Conservation (phyloP, 106 monocot genomes). For the Allium cepa region DNA sequence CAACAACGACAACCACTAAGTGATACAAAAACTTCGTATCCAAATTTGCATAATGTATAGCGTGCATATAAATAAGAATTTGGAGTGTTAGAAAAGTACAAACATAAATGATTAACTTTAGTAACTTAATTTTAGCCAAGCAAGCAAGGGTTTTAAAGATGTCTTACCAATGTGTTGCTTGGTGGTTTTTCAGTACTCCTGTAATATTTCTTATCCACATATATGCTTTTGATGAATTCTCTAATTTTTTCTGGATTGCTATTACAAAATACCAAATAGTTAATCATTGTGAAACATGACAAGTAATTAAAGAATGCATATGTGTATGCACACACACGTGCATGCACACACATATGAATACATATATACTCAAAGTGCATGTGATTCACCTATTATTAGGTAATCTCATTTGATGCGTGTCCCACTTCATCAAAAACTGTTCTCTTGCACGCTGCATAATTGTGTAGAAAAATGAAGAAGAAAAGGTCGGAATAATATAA, state of each 20-base stretch:
- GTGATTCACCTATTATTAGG: slow-evolving; percentile 55
- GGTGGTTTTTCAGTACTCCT: slow-evolving; percentile 74
- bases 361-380: no score
- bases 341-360: no score
- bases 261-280: slow-evolving; percentile 14
- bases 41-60: no score
- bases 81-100: not conserved
- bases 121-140: not conserved
- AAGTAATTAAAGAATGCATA: not conserved
- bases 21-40: no score
- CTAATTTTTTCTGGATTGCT: slow-evolving; percentile 81
- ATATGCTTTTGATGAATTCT: slow-evolving; percentile 90
- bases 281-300: not conserved
- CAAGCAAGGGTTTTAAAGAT: not conserved
- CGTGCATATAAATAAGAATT: not conserved
- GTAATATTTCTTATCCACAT: slow-evolving; percentile 86
- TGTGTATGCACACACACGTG: not conserved
- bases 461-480: not conserved
- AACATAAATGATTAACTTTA: not conserved
- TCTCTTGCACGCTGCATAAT: slow-evolving; percentile 56
- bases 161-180: slow-evolving; percentile 58
- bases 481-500: no score
- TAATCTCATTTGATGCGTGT: slow-evolving; percentile 36
- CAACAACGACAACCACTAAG: not conserved
- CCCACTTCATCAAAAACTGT: slow-evolving; percentile 51